These are phyloP conservation scores for Herpetomonas samuelpessoai DNA, from an alignment of 208 protist genomes.

Conservation along the genomic window DNA sequence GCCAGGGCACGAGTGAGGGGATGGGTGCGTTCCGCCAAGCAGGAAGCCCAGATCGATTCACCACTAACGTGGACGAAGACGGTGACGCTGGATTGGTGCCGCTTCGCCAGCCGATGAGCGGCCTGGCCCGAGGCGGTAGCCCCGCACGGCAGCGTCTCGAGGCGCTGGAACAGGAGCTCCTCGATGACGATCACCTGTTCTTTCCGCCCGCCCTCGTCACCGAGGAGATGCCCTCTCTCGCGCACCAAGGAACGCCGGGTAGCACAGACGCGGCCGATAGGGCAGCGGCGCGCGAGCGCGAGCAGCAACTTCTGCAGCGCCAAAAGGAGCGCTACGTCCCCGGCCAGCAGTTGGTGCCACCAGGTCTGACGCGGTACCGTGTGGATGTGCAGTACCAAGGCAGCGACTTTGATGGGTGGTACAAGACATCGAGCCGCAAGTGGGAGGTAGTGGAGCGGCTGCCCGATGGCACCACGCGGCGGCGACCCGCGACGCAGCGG, in stretches of 20 bases:
- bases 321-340: constrained; percentile 53
- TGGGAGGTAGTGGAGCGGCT: constrained; percentile 11
- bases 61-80: no score
- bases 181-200: constrained; percentile 80
- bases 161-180: constrained; percentile 63
- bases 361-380: constrained; percentile 82
- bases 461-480: constrained; percentile 4
- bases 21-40: no score
- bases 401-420: constrained; percentile 86
- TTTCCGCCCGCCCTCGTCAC: constrained; percentile 28
- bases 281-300: not conserved
- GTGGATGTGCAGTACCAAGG: constrained; percentile 90
- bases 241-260: no score
- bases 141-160: constrained; percentile 18
- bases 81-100: no score
- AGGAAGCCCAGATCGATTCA: no score
- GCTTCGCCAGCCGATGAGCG: no score
- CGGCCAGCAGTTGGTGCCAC: constrained; percentile 76
- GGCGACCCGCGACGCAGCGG: not conserved
- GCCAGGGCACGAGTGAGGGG: no score
- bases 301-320: not conserved
- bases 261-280: not conserved
- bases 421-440: constrained; percentile 52
- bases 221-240: constrained; percentile 1
- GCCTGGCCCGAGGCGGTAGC: no score